A percentile compares a stretch with the other conserved stretches of the same genome.
phyloP scores from a whole-genome alignment of 2,329 filamentous ascomycete genomes.

The Penicillium polonicum region DNA sequence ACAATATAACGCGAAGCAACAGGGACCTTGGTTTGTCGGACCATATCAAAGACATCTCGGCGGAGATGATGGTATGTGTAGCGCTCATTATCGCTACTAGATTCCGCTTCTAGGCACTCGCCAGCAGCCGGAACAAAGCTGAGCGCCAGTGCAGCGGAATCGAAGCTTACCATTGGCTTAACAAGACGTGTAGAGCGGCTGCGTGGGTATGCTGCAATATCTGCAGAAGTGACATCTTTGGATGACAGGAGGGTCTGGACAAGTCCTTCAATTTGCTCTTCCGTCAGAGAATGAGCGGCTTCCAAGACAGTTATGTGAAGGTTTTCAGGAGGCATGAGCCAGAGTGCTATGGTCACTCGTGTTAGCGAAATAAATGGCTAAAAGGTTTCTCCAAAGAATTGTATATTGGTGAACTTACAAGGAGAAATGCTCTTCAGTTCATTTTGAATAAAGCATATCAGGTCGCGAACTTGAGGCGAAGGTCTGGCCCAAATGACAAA shows the following conservation, averaged over 20 bases:
- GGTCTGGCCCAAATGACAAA: constrained; percentile 85
- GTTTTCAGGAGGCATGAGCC: constrained; percentile 77
- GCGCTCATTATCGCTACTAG: constrained; percentile 52
- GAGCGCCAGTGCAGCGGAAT: constrained; percentile 77
- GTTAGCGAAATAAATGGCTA: background rate
- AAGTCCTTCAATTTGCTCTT: constrained; percentile 64
- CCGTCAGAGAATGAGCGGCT: constrained; percentile 74
- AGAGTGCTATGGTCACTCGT: constrained; percentile 57
- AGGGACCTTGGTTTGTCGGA: constrained; percentile 59
- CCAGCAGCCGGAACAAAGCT: constrained; percentile 78
- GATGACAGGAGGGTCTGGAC: constrained; percentile 51
- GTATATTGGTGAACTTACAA: constrained; percentile 52
- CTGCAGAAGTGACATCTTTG: constrained; percentile 8
- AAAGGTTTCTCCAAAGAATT: background rate
- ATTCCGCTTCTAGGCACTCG: constrained; percentile 48
- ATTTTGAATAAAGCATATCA: constrained; percentile 67
- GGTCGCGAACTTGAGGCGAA: constrained; percentile 62
- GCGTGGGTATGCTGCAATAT: constrained; percentile 65
- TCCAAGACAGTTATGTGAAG: constrained; percentile 84
- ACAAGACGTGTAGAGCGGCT: constrained; percentile 69
- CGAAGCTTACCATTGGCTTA: constrained; percentile 78
- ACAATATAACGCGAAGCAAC: constrained; percentile 82
- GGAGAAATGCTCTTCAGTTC: constrained; percentile 63
- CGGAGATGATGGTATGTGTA: constrained; percentile 91
- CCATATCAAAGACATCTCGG: constrained; percentile 68